Evolutionary conservation across 1,139 yeast genomes (phyloP).

Genomic region (Trichomonascaceae sp.): DNA sequence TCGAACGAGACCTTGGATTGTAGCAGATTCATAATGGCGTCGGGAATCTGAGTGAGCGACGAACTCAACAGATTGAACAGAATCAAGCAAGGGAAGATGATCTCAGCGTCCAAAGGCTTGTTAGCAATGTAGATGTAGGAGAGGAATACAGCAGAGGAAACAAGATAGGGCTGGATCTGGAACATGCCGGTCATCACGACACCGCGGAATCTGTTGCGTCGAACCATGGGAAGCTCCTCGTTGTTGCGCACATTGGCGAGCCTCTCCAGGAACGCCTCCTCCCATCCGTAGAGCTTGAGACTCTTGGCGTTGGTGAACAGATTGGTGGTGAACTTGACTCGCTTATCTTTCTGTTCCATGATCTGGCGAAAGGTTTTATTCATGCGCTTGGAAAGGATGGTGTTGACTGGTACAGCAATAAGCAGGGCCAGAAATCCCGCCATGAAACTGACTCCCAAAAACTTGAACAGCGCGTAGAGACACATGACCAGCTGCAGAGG

Average conservation of each 20-base stretch:
- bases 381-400: constrained; percentile 34
- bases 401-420: constrained; percentile 46
- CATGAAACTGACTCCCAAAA: constrained; percentile 47
- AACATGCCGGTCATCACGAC: constrained; percentile 29
- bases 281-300: constrained; percentile 67
- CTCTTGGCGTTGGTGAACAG: constrained; percentile 51
- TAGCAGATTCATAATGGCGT: constrained; percentile 34
- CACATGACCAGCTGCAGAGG: constrained; percentile 47
- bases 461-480: constrained; percentile 38
- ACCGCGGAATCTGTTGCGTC: constrained; percentile 28
- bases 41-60: constrained; percentile 38
- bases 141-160: constrained; percentile 52
- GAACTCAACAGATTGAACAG: constrained; percentile 33
- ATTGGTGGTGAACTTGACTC: constrained; percentile 49
- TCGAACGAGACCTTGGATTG: constrained; percentile 48
- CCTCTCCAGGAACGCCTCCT: constrained; percentile 44
- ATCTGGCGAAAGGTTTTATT: constrained; percentile 40
- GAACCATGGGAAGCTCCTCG: constrained; percentile 58
- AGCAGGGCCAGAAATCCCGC: constrained; percentile 43
- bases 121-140: constrained; percentile 29
- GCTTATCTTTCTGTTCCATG: constrained; percentile 50
- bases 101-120: constrained; percentile 49
- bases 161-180: constrained; percentile 53
- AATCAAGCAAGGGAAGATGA: constrained; percentile 58
- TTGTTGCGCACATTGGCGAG: constrained; percentile 58